Evolutionary conservation across 148 eudicot genomes (phyloP).

Genomic region (Cornus florida): DNA sequence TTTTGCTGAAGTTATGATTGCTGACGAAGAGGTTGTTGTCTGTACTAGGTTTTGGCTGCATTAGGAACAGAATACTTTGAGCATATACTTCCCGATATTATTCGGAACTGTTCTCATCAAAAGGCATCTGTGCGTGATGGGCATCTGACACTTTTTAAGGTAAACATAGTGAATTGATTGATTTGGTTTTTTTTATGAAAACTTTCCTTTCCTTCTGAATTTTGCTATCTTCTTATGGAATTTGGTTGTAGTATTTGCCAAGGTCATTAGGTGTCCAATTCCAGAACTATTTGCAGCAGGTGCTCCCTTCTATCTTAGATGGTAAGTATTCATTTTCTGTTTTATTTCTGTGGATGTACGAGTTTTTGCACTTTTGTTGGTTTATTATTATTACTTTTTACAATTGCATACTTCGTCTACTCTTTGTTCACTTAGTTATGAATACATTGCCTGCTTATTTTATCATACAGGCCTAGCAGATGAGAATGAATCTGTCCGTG

Average conservation of each 20-base stretch:
- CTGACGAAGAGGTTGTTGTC: not conserved
- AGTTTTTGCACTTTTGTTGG: not conserved
- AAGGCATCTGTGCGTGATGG: conserved; percentile 97
- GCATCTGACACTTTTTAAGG: conserved; percentile 87
- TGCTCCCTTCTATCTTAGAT: conserved; percentile 93
- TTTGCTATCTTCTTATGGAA: conserved; percentile 7
- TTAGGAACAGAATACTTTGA: conserved; percentile 85
- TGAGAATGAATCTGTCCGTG: conserved; percentile 99
- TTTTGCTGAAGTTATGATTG: conserved; percentile 2
- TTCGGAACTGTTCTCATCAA: conserved; percentile 88
- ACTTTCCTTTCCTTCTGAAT: not conserved
- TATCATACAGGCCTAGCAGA: conserved; percentile 78
- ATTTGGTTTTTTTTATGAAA: not conserved
- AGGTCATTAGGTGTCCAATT: conserved; percentile 91
- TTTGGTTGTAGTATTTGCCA: conserved; percentile 72
- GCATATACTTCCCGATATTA: conserved; percentile 81
- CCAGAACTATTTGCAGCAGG: conserved; percentile 92
- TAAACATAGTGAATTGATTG: conserved; percentile 17
- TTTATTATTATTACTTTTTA: not conserved
- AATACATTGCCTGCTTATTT: not conserved
- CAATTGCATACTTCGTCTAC: not conserved
- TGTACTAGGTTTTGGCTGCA: conserved; percentile 84
- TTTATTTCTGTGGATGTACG: not conserved
- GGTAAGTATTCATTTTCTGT: conserved; percentile 42
- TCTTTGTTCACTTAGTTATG: too few species aligned